Evolutionary conservation across 1,284 basidiomycete genomes (phyloP).

Genomic region (Malassezia furfur): DNA sequence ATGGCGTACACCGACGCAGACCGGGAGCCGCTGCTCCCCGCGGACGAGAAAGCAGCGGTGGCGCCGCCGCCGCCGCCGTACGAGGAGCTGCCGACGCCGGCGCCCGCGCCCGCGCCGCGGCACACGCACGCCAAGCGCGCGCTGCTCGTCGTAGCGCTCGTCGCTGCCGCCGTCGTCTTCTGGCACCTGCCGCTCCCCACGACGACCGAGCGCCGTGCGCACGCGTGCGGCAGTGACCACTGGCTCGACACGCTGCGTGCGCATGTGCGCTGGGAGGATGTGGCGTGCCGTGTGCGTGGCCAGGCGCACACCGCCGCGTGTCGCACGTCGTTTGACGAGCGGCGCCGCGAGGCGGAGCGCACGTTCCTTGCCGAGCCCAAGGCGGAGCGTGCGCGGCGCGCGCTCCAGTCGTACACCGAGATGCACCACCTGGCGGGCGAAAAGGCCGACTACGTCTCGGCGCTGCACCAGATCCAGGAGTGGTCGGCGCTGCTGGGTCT

Average conservation of each 20-base stretch:
- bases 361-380: slow-evolving; percentile 24
- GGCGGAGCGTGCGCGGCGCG: slow-evolving; percentile 23
- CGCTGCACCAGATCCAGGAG: slow-evolving; percentile 26
- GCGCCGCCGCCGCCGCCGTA: not conserved
- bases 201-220: too few relatives aligned
- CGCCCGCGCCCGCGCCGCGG: not conserved
- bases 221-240: not conserved
- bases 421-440: slow-evolving; percentile 33
- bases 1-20: not conserved
- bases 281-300: not conserved
- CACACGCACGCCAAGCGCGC: not conserved
- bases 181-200: too few relatives aligned
- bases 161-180: not conserved
- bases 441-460: slow-evolving; percentile 27
- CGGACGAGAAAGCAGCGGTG: not conserved
- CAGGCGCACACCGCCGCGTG: not conserved
- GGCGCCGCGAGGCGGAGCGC: slow-evolving; percentile 12
- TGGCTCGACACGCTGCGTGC: not conserved
- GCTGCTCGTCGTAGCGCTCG: not conserved
- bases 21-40: not conserved
- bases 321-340: not conserved
- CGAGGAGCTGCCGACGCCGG: not conserved
- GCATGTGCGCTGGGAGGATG: not conserved
- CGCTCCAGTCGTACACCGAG: slow-evolving; percentile 32
- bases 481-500: slow-evolving; percentile 37